These are phyloP conservation scores for Podila horticola DNA, from an alignment of 192 early-diverging fungal genomes.

Conservation along the genomic window DNA sequence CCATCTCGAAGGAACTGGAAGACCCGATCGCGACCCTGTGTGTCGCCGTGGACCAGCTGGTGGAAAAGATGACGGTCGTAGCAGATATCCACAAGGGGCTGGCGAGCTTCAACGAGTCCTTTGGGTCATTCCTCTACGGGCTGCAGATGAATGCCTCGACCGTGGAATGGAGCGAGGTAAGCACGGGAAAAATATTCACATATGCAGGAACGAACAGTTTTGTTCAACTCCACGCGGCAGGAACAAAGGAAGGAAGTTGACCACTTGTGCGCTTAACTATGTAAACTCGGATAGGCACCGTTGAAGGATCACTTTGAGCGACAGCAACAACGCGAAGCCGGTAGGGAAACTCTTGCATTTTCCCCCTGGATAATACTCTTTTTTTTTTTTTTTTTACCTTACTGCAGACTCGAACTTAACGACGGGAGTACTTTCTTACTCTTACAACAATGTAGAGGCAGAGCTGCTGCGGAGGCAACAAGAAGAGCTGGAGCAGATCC, in stretches of 20 bases:
- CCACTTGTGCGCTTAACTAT: neutral
- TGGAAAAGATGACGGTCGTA: slow-evolving; percentile 39
- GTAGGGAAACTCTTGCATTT: neutral
- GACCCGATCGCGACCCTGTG: slow-evolving; percentile 27
- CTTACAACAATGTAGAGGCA: slow-evolving; percentile 13
- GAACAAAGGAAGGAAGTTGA: neutral
- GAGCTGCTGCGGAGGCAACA: slow-evolving; percentile 37
- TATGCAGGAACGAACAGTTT: neutral
- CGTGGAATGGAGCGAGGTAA: slow-evolving; percentile 49
- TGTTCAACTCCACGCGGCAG: neutral
- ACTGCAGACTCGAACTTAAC: neutral
- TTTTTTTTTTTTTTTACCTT: neutral
- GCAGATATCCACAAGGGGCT: slow-evolving; percentile 42
- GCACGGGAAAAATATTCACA: neutral
- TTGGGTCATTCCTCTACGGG: slow-evolving; percentile 45
- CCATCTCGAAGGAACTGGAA: slow-evolving; percentile 21
- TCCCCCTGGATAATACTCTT: neutral
- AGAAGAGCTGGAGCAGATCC: slow-evolving; percentile 41
- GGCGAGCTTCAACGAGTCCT: slow-evolving; percentile 47
- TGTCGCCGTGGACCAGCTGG: slow-evolving; percentile 30
- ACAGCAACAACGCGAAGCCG: slow-evolving; percentile 37
- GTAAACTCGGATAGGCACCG: slow-evolving; percentile 18
- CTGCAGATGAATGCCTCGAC: slow-evolving; percentile 39
- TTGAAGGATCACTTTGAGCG: slow-evolving; percentile 38
- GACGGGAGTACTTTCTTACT: neutral